Percentiles rank a stretch among this genome's conserved stretches.
phyloP scores from a whole-genome alignment of 345 rosid genomes.

The Rhizophora apiculata region DNA sequence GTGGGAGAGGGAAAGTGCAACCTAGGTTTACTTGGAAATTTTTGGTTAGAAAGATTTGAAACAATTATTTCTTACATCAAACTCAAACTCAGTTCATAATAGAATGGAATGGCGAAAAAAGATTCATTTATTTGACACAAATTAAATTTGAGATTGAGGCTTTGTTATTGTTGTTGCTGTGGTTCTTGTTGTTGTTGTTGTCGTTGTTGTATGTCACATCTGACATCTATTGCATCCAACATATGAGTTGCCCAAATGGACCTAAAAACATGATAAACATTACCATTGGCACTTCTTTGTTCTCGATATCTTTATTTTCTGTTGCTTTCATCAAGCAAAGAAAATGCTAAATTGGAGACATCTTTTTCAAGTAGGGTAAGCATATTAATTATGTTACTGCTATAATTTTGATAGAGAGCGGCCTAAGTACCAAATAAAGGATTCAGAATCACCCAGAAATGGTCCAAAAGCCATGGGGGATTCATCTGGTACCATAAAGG shows the following conservation, averaged over 20 bases:
- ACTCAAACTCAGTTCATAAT: too few species aligned
- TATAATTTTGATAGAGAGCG: conserved; percentile 68
- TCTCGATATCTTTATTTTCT: conserved; percentile 5
- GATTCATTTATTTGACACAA: too few species aligned
- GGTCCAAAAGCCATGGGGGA: conserved; percentile 47
- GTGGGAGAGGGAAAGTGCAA: too few species aligned
- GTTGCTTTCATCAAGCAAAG: neutral
- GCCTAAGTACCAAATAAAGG: conserved; percentile 72
- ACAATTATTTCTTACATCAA: too few species aligned
- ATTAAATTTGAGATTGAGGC: too few species aligned
- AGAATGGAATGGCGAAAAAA: too few species aligned
- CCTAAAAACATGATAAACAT: conserved; percentile 1
- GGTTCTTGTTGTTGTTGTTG: too few species aligned
- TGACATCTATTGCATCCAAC: too few species aligned
- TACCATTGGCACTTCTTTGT: conserved; percentile 4
- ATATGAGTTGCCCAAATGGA: conserved; percentile 6
- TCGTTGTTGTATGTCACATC: too few species aligned
- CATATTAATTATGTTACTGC: conserved; percentile 15
- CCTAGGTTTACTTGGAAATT: too few species aligned
- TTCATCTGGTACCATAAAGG: conserved; percentile 72
- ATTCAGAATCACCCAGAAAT: conserved; percentile 50
- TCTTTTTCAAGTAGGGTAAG: conserved; percentile 14
- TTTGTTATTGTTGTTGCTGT: too few species aligned
- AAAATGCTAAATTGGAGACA: conserved; percentile 2
- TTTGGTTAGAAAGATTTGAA: too few species aligned